A percentile compares a stretch with the other conserved stretches of the same genome.
Evolutionary conservation across 1,139 yeast species (phyloP).

Genomic region (Debaryomyces sp.): DNA sequence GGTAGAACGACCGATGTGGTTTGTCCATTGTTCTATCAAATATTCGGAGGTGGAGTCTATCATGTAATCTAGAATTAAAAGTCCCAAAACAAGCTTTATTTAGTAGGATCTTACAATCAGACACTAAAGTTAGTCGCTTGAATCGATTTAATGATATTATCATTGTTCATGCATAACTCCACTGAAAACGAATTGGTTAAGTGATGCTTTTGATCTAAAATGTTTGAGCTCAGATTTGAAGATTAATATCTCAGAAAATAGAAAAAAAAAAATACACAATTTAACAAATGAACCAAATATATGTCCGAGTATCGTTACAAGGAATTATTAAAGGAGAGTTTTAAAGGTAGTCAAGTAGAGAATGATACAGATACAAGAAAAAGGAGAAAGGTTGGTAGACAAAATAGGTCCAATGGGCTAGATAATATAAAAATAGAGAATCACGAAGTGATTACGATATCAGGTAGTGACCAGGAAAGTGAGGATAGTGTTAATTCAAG

Average conservation of each 20-base stretch:
- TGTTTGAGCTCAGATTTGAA: neutral
- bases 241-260: neutral
- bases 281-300: neutral
- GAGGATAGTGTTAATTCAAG: constrained; percentile 26
- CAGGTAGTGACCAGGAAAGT: constrained; percentile 18
- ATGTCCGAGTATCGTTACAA: constrained; percentile 13
- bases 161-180: constrained; percentile 4
- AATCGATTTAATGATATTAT: constrained; percentile 1
- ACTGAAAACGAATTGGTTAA: neutral
- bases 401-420: neutral
- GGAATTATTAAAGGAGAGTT: constrained; percentile 6
- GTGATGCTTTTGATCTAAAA: neutral
- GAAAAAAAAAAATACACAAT: neutral
- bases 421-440: neutral
- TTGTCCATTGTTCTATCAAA: constrained; percentile 23
- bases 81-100: constrained; percentile 1
- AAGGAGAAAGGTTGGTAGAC: constrained; percentile 5
- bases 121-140: constrained; percentile 1
- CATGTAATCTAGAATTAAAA: neutral
- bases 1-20: constrained; percentile 27
- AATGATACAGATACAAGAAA: constrained; percentile 7
- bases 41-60: neutral
- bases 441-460: constrained; percentile 8
- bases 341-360: neutral
- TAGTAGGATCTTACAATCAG: neutral